These are phyloP conservation scores for Mycena capillaripes DNA, from an alignment of 768 basidiomycete species.

Conservation along the genomic window DNA sequence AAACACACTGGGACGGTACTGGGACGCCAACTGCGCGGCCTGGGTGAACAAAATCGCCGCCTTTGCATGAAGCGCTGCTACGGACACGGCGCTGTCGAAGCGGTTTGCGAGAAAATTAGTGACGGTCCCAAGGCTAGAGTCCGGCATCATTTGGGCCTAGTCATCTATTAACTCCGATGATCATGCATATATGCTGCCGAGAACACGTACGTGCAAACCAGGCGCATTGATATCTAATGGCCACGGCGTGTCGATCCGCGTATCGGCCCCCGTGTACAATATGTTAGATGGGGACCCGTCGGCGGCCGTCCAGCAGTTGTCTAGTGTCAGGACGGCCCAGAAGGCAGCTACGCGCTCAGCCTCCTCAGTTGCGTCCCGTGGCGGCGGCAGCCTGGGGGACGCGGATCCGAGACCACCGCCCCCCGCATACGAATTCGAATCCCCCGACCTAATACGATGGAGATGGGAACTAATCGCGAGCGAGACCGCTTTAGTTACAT, in stretches of 20 bases:
- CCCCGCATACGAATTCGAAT: constrained; percentile 17
- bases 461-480: constrained; percentile 47
- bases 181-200: too few relatives aligned
- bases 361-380: too few relatives aligned
- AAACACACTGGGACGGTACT: background rate
- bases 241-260: constrained; percentile 53
- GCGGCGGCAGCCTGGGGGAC: constrained; percentile 42
- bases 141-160: too few relatives aligned
- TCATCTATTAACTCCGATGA: too few relatives aligned
- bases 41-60: constrained; percentile 44
- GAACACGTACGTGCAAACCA: background rate
- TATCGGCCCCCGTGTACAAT: constrained; percentile 43
- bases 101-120: background rate
- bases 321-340: constrained; percentile 53
- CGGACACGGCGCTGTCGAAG: background rate
- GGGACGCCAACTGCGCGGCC: constrained; percentile 29
- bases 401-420: constrained; percentile 22
- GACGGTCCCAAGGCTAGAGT: too few relatives aligned
- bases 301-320: constrained; percentile 51
- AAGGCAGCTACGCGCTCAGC: constrained; percentile 40
- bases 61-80: constrained; percentile 5
- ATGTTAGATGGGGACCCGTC: constrained; percentile 47
- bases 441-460: constrained; percentile 43
- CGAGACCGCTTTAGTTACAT: constrained; percentile 53
- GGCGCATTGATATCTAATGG: too few relatives aligned